A percentile compares a stretch with the other conserved stretches of the same genome.
phyloP scores from a whole-genome alignment of 805 yeast genomes.

The Millerozyma acaciae region DNA sequence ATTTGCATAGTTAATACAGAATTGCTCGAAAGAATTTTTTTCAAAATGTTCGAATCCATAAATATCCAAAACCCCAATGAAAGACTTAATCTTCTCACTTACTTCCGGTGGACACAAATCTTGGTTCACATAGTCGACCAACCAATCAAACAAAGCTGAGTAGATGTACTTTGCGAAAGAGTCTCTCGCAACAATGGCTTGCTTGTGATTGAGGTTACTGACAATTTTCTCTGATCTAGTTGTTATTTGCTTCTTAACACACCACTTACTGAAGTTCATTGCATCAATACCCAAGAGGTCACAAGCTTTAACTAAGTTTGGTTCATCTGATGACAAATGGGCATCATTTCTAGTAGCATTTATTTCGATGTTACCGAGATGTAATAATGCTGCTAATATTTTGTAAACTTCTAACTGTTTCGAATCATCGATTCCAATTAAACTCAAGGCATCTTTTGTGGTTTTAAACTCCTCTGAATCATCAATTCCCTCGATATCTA shows the following conservation, averaged over 20 bases:
- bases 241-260: conserved; percentile 82
- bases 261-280: conserved; percentile 77
- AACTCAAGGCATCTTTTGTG: conserved; percentile 70
- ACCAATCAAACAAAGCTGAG: conserved; percentile 92
- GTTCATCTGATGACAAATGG: conserved; percentile 78
- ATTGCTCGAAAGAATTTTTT: conserved; percentile 92
- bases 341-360: conserved; percentile 84
- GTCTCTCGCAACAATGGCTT: conserved; percentile 88
- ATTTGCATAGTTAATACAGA: conserved; percentile 94
- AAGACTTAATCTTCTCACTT: conserved; percentile 54
- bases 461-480: conserved; percentile 74
- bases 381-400: conserved; percentile 82
- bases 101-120: conserved; percentile 79
- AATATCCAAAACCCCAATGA: conserved; percentile 95
- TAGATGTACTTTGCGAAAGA: conserved; percentile 95
- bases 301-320: conserved; percentile 76
- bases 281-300: conserved; percentile 80
- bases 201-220: conserved; percentile 74
- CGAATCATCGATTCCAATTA: conserved; percentile 67
- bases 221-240: conserved; percentile 92
- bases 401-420: conserved; percentile 69
- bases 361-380: conserved; percentile 88
- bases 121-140: conserved; percentile 75
- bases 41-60: conserved; percentile 97
- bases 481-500: conserved; percentile 69